Conservation (phyloP, 768 basidiomycete species). For the Pleurotus djamor region DNA sequence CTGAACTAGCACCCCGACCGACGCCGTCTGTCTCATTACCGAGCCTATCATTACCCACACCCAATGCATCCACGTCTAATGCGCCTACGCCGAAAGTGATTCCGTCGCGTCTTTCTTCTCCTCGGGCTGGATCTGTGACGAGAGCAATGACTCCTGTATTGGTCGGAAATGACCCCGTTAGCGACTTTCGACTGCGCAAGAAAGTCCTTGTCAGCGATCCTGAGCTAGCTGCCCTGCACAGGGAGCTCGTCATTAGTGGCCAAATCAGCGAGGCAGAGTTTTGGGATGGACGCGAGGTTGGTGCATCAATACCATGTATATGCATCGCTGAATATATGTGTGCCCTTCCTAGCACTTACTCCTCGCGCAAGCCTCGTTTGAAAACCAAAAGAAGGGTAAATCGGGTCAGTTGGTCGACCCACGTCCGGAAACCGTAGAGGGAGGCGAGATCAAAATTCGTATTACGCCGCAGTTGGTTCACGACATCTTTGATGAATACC, state of each 20-base stretch:
- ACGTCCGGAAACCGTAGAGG: conserved; percentile 79
- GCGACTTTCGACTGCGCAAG: conserved; percentile 74
- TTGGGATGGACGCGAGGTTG: conserved; percentile 94
- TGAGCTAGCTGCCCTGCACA: conserved; percentile 79
- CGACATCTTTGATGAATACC: conserved; percentile 98
- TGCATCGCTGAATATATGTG: conserved; percentile 10
- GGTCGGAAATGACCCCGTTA: conserved; percentile 54
- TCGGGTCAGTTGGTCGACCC: conserved; percentile 86
- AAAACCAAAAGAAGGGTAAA: conserved; percentile 77
- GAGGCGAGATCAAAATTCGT: conserved; percentile 85
- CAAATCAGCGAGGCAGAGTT: conserved; percentile 93
- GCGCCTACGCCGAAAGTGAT: conserved; percentile 31
- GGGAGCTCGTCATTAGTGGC: conserved; percentile 81
- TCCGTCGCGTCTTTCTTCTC: conserved; percentile 45
- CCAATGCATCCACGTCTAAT: conserved; percentile 24
- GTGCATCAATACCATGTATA: conserved; percentile 11
- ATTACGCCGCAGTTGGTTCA: conserved; percentile 90
- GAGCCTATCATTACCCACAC: conserved; percentile 15
- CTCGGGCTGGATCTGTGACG: conserved; percentile 62
- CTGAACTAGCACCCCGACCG: conserved; percentile 25
- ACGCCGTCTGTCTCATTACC: conserved; percentile 21
- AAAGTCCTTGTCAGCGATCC: conserved; percentile 76
- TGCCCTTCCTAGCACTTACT: conserved; percentile 60
- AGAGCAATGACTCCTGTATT: conserved; percentile 53
- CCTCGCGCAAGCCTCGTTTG: conserved; percentile 70